Percentiles rank a stretch among this genome's conserved stretches.
Evolutionary conservation across 805 yeast genomes (phyloP).

Genomic region (Yamadazyma paraphyllophila): DNA sequence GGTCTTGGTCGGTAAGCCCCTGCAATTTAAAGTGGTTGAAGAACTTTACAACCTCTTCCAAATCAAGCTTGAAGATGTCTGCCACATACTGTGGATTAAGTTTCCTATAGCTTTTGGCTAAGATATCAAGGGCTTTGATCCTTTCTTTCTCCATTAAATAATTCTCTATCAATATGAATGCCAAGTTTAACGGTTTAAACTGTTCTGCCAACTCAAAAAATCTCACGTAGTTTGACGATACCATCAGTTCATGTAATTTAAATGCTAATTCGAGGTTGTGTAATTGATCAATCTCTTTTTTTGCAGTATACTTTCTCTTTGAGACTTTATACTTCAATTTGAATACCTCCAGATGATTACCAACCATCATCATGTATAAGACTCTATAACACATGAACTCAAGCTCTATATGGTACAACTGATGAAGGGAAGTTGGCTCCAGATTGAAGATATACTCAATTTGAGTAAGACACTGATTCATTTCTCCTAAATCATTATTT

Average conservation of each 20-base stretch:
- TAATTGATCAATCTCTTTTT: slow-evolving; percentile 14
- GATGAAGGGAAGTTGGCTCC: slow-evolving; percentile 9
- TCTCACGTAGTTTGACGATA: slow-evolving; percentile 39
- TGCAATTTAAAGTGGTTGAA: slow-evolving; percentile 27
- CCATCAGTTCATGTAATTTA: slow-evolving; percentile 16
- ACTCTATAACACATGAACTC: slow-evolving; percentile 76
- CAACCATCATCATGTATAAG: slow-evolving; percentile 72
- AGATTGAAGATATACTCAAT: slow-evolving; percentile 58
- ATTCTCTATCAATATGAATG: slow-evolving; percentile 23
- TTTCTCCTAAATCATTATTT: slow-evolving; percentile 85
- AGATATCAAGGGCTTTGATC: slow-evolving; percentile 50
- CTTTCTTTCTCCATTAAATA: slow-evolving; percentile 59
- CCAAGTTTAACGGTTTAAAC: slow-evolving; percentile 19
- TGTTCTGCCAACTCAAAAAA: slow-evolving; percentile 40
- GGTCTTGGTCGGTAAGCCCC: slow-evolving; percentile 9
- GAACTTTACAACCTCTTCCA: slow-evolving; percentile 41
- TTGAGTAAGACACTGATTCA: slow-evolving; percentile 91
- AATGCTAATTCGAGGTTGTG: slow-evolving; percentile 15
- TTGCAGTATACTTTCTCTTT: slow-evolving; percentile 6
- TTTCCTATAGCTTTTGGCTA: slow-evolving; percentile 57
- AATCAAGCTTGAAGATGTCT: slow-evolving; percentile 40
- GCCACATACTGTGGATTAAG: slow-evolving; percentile 37
- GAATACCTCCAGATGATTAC: slow-evolving; percentile 56
- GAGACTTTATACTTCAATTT: slow-evolving; percentile 30
- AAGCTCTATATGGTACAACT: slow-evolving; percentile 24